These are phyloP conservation scores for Teunomyces atbi DNA, from an alignment of 805 yeast genomes.

Conservation along the genomic window DNA sequence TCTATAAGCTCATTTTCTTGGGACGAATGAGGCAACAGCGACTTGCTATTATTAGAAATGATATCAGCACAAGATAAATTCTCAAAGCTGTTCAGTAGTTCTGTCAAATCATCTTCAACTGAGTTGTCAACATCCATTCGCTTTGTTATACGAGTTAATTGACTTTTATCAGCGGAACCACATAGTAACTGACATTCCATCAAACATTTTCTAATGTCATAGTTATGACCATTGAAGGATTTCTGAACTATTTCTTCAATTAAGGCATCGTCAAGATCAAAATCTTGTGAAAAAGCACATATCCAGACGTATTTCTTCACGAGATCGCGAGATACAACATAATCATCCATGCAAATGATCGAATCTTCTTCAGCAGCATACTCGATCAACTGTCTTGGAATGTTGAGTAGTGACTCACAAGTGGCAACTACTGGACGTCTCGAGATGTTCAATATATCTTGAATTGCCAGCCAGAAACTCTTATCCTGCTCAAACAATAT, in stretches of 20 bases:
- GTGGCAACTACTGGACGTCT: conserved; percentile 72
- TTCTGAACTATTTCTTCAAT: conserved; percentile 26
- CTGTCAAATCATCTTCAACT: conserved; percentile 5
- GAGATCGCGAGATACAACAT: conserved; percentile 12
- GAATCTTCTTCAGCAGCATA: conserved; percentile 44
- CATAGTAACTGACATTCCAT: conserved; percentile 46
- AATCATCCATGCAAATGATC: conserved; percentile 28
- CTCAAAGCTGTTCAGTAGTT: conserved; percentile 17
- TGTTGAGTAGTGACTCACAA: conserved; percentile 46
- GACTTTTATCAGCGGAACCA: conserved; percentile 1
- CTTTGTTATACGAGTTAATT: background rate
- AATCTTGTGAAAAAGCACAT: conserved; percentile 35
- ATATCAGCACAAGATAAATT: conserved; percentile 29
- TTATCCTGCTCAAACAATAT: conserved; percentile 73
- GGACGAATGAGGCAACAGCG: conserved; percentile 25
- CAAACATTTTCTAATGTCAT: conserved; percentile 50
- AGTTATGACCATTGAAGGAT: conserved; percentile 16
- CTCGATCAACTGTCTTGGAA: conserved; percentile 51
- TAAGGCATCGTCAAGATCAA: conserved; percentile 27
- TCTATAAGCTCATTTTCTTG: conserved; percentile 36
- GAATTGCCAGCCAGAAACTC: conserved; percentile 75
- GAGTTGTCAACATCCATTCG: background rate
- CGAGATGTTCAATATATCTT: conserved; percentile 56
- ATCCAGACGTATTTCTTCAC: conserved; percentile 41
- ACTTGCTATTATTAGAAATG: conserved; percentile 21